Base-by-base conservation (phyloP, 805 yeast species). In the Metschnikowia arizonensis region DNA sequence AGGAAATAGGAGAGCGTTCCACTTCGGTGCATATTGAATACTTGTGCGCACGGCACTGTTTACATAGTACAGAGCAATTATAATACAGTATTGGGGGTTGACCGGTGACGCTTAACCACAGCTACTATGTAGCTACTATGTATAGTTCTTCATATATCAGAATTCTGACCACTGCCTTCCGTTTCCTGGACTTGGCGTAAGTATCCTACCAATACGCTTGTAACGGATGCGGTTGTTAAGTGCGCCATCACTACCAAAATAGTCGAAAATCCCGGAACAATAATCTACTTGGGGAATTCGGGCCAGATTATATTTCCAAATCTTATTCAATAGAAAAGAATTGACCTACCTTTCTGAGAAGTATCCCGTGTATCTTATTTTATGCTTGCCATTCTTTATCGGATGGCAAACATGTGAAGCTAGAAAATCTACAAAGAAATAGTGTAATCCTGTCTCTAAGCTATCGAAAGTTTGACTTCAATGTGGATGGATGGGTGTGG, bases 1-100 rank as follows among this genome's bases (percentile, higher is more conserved):
- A 15, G 18, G 14, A 11, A 30, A 39, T 25, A 39, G 42, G 42
- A 39, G 32, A 30, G 17, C 17, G 33, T 39, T 39, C 42, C 42
- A 23, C 28, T 39, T 39, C 34, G 35, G 42, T 39, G 34, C 34
- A 29, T 39, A 37, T 39, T 39, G n/a, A n/a, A n/a, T 39, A 30
- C 34, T 35, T 29, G 21, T 30, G 42, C 42, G 42, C 42, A 30
- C 42, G 42, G 42, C 42, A 30, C 34, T 39, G 35, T 39, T 39
- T 39, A 39, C 42, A 21, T 23, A 35, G 11, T 18, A 18, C 31
- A n/a, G n/a, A n/a, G n/a, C n/a, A n/a, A n/a, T n/a, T n/a, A n/a
- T n/a, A n/a, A n/a, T n/a, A n/a, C n/a, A n/a, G n/a, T n/a, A n/a
- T n/a, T n/a, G n/a, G n/a, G n/a, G n/a, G n/a, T n/a, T n/a, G n/a